Percentiles rank a stretch among this genome's conserved stretches.
Evolutionary conservation across 225 moss, liverwort and hornwort species (phyloP).

Genomic region (Bryoerythrophyllum caledonicum): DNA sequence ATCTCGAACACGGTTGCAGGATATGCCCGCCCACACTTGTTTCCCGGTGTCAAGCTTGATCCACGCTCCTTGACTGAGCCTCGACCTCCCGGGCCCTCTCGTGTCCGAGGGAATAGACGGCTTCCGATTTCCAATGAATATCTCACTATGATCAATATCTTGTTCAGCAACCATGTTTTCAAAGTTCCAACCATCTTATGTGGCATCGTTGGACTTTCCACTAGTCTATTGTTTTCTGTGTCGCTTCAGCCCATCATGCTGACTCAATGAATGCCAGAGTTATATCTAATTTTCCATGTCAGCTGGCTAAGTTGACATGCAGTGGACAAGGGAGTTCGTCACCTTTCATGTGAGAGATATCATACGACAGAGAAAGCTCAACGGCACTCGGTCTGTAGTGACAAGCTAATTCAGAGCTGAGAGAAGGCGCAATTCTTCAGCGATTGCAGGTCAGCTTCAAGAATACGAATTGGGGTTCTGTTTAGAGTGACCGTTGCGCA

Average conservation of each 20-base stretch:
- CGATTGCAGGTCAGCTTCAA: background rate
- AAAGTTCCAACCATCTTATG: background rate
- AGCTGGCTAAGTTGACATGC: too few species aligned
- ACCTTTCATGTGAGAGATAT: too few species aligned
- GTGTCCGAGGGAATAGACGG: background rate
- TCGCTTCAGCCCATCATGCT: background rate
- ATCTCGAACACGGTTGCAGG: conserved; percentile 10
- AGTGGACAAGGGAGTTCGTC: background rate
- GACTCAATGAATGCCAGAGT: background rate
- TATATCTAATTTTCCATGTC: too few species aligned
- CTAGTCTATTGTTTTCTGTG: background rate
- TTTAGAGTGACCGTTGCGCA: background rate
- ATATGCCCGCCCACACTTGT: background rate
- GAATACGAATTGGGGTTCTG: too few species aligned
- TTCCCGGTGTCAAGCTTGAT: background rate
- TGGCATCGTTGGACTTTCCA: background rate
- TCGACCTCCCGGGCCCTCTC: background rate
- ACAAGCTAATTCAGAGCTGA: too few species aligned
- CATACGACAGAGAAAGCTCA: too few species aligned
- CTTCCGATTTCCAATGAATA: background rate
- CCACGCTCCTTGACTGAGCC: conserved; percentile 14
- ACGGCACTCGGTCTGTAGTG: too few species aligned
- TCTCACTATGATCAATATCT: background rate
- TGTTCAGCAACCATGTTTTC: background rate
- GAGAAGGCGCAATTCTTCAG: too few species aligned